Evolutionary conservation across 768 basidiomycete genomes (phyloP).

Genomic region (Collybiopsis confluens): DNA sequence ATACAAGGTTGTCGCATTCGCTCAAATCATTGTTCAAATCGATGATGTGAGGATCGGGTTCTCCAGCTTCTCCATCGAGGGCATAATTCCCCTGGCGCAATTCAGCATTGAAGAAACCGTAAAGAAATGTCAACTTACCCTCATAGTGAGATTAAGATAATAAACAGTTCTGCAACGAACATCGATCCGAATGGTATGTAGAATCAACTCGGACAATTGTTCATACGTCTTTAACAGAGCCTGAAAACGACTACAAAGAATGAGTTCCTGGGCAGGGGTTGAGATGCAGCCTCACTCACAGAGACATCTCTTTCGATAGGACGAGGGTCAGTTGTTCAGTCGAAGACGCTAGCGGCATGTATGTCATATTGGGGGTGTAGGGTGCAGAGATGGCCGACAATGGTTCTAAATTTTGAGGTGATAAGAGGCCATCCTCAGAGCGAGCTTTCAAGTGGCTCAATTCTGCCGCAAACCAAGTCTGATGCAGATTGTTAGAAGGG

Average conservation of each 20-base stretch:
- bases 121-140: slow-evolving; percentile 39
- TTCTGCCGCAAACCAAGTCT: slow-evolving; percentile 86
- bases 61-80: slow-evolving; percentile 77
- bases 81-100: slow-evolving; percentile 73
- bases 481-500: slow-evolving; percentile 4
- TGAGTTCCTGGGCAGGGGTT: slow-evolving; percentile 2
- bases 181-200: slow-evolving; percentile 86
- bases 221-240: slow-evolving; percentile 87
- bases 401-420: slow-evolving; percentile 49
- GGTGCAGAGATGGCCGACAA: slow-evolving; percentile 40
- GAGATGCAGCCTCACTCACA: slow-evolving; percentile 47
- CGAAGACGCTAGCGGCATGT: slow-evolving; percentile 37
- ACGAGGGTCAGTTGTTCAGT: slow-evolving; percentile 61
- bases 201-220: slow-evolving; percentile 80
- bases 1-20: slow-evolving; percentile 67
- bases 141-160: slow-evolving; percentile 76
- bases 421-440: slow-evolving; percentile 47
- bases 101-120: neutral
- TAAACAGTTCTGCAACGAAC: slow-evolving; percentile 80
- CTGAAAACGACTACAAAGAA: slow-evolving; percentile 73
- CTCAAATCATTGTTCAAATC: slow-evolving; percentile 82
- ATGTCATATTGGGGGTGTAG: slow-evolving; percentile 37
- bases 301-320: slow-evolving; percentile 81
- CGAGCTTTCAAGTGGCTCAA: slow-evolving; percentile 62
- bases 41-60: slow-evolving; percentile 85